phyloP scores from a whole-genome alignment of 495 filamentous ascomycete species.

The Aspergillus campestris region DNA sequence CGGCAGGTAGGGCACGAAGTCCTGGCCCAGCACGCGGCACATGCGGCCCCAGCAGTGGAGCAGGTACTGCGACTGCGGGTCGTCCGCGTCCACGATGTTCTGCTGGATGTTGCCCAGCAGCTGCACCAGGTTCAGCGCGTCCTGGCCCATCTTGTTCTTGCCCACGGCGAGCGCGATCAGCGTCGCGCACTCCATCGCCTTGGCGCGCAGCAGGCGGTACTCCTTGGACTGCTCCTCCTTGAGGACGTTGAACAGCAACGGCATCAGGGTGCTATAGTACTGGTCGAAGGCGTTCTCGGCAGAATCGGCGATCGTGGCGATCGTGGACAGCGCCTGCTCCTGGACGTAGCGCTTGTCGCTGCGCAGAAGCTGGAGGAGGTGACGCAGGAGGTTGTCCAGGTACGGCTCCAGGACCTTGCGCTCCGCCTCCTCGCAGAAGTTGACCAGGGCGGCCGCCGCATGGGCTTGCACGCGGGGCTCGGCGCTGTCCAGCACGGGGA shows the following conservation, averaged over 20 bases:
- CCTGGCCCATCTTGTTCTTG: constrained; percentile 78
- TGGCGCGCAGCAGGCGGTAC: constrained; percentile 80
- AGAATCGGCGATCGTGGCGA: constrained; percentile 96
- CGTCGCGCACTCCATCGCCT: constrained; percentile 99
- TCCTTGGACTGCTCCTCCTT: constrained; percentile 87
- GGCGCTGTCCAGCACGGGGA: constrained; percentile 81
- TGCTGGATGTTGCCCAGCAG: constrained; percentile 80
- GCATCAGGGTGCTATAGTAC: constrained; percentile 95
- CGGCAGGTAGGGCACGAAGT: constrained; percentile 86
- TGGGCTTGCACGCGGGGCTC: constrained; percentile 96
- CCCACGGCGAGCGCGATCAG: constrained; percentile 94
- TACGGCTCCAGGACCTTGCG: constrained; percentile 89
- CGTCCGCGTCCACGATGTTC: constrained; percentile 82
- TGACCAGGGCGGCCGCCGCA: constrained; percentile 92
- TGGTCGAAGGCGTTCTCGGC: constrained; percentile 92
- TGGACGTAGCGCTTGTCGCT: constrained; percentile 93
- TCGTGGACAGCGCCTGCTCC: constrained; percentile 95
- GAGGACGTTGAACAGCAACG: constrained; percentile 81
- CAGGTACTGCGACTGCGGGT: constrained; percentile 93
- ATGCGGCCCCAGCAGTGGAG: constrained; percentile 99
- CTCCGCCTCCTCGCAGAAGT: constrained; percentile 98
- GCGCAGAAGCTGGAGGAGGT: constrained; percentile 75
- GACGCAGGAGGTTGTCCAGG: constrained; percentile 74
- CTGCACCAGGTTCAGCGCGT: constrained; percentile 79
- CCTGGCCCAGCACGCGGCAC: constrained; percentile 84